These are phyloP conservation scores for Hemileccinum rubropunctum DNA, from an alignment of 768 basidiomycete genomes.

Conservation along the genomic window DNA sequence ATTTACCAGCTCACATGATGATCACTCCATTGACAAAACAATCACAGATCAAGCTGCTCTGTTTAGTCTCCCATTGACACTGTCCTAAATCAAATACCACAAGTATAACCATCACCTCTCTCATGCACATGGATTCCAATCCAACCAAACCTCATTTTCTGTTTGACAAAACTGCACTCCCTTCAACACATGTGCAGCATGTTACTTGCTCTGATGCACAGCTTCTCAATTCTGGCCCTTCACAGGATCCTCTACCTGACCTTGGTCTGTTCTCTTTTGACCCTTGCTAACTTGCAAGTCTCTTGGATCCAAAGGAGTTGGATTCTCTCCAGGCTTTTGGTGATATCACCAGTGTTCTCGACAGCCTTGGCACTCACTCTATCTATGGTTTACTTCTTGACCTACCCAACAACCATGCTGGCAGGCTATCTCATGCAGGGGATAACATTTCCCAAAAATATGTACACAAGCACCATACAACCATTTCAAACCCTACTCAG, in stretches of 20 bases:
- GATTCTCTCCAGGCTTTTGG: constrained; percentile 65
- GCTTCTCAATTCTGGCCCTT: constrained; percentile 20
- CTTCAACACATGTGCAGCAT: constrained; percentile 23
- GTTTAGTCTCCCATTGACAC: constrained; percentile 24
- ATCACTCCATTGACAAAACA: constrained; percentile 40
- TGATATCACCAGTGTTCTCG: constrained; percentile 63
- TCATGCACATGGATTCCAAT: constrained; percentile 39
- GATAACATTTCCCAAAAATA: constrained; percentile 33
- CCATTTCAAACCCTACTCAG: constrained; percentile 3
- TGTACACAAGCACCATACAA: background rate
- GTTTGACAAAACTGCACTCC: constrained; percentile 7
- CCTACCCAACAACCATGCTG: background rate
- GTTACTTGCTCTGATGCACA: constrained; percentile 22
- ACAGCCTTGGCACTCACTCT: constrained; percentile 68
- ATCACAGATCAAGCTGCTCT: constrained; percentile 44
- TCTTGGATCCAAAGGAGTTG: constrained; percentile 88
- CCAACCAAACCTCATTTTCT: constrained; percentile 23
- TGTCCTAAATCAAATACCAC: constrained; percentile 36
- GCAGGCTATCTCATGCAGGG: constrained; percentile 26
- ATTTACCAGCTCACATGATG: constrained; percentile 42
- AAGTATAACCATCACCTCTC: constrained; percentile 34
- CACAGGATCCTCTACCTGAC: constrained; percentile 46
- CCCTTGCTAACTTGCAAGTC: constrained; percentile 73
- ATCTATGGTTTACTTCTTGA: constrained; percentile 41
- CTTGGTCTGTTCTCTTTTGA: constrained; percentile 71